A percentile compares a stretch with the other conserved stretches of the same genome.
Conservation (phyloP, 495 filamentous ascomycete species). For the Talaromyces stipitatus region DNA sequence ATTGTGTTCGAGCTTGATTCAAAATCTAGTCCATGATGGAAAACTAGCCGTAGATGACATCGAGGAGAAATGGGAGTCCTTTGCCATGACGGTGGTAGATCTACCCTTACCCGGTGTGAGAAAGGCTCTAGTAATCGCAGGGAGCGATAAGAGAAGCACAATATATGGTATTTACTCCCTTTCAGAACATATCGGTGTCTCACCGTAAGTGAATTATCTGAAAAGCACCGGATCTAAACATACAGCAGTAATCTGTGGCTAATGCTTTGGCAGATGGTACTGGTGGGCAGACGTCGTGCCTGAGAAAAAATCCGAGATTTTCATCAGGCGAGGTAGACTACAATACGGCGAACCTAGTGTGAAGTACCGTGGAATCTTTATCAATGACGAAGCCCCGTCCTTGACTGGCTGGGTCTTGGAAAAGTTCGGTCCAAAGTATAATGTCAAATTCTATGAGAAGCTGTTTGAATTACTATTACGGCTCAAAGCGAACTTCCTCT, state of each 20-base stretch:
- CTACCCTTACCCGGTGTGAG: constrained; percentile 49
- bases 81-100: constrained; percentile 50
- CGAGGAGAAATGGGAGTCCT: constrained; percentile 64
- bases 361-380: constrained; percentile 71
- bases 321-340: constrained; percentile 42
- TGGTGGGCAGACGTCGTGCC: constrained; percentile 65
- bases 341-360: constrained; percentile 56
- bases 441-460: constrained; percentile 55
- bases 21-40: constrained; percentile 40
- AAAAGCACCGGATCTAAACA: too few relatives aligned
- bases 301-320: constrained; percentile 46
- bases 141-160: constrained; percentile 58
- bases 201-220: constrained; percentile 43
- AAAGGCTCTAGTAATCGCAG: constrained; percentile 60
- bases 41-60: constrained; percentile 50
- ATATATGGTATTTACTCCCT: constrained; percentile 70
- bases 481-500: constrained; percentile 65
- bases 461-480: constrained; percentile 69
- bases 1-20: constrained; percentile 53
- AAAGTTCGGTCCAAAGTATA: constrained; percentile 53
- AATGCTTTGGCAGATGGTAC: constrained; percentile 54
- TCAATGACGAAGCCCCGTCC: constrained; percentile 71
- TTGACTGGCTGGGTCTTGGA: constrained; percentile 60
- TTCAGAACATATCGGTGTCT: constrained; percentile 69
- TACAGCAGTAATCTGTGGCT: too few relatives aligned